Evolutionary conservation across 495 filamentous ascomycete genomes (phyloP).

Genomic region (Neurospora africana): DNA sequence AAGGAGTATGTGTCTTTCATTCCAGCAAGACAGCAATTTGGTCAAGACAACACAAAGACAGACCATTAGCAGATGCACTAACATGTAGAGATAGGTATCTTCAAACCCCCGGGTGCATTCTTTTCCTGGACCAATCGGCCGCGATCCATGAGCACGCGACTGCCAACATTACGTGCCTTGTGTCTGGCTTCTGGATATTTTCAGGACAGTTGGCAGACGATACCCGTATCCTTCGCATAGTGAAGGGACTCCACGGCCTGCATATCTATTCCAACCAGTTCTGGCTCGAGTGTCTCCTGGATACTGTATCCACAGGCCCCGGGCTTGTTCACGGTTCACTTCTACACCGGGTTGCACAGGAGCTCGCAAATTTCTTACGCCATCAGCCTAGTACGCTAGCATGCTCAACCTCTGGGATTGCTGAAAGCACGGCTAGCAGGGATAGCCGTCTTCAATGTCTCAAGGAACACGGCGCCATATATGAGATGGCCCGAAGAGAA

Average conservation of each 20-base stretch:
- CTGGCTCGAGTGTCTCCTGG: background rate
- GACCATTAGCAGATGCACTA: background rate
- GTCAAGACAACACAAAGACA: background rate
- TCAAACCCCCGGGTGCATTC: constrained; percentile 5
- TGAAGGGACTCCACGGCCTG: background rate
- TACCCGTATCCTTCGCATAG: background rate
- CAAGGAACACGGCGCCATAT: background rate
- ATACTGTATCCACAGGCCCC: background rate
- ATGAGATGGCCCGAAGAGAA: background rate
- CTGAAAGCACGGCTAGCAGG: background rate
- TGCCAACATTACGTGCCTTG: constrained; percentile 10
- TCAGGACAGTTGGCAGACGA: background rate
- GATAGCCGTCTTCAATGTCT: background rate
- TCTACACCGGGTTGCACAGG: background rate
- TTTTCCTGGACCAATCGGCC: constrained; percentile 3
- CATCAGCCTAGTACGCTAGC: background rate
- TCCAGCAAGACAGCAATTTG: background rate
- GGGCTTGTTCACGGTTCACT: background rate
- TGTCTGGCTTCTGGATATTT: constrained; percentile 7
- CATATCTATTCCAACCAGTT: background rate
- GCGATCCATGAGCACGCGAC: constrained; percentile 9
- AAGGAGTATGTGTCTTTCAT: constrained; percentile 19
- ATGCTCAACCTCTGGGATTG: background rate
- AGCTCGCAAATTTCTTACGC: background rate
- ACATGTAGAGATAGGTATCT: constrained; percentile 11